Evolutionary conservation across 164 flowering plant species (phyloP), one percentile per base, ranked within the genome.

Genomic region (Annona cherimola): DNA sequence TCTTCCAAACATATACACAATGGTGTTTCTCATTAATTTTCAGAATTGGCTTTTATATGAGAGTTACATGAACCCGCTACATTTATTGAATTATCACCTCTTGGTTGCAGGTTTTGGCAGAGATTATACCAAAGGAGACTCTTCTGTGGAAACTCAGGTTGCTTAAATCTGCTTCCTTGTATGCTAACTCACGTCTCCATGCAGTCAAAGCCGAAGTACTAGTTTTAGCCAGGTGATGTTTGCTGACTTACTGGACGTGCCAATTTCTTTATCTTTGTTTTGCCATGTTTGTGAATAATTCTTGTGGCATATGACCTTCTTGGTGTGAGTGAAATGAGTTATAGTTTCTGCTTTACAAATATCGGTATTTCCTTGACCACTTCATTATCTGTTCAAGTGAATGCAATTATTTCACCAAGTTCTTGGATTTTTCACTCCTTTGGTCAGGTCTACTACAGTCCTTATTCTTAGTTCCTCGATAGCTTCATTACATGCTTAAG

Each of bases 181-280:
- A 93, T 83, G 83, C 96, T 68, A 95, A 95, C 83, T 95, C 99
- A 60, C 99, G 97, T 70, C 96, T 95, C 44, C 99, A 95, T 85
- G 94, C 98, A 67, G 86, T 95, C 67, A 91, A 85, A 81, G 98
- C 98, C 71, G 94, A 95, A 86, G 98, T 95, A 54, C 91, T 95
- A 63, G 83, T 95, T 71, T 90, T 95, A 61, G 94, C 93, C 60
- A 91, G 99, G 99, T 94, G 54, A 26, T 61, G 42, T 68, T 39
- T 40, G 66, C 57, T 50, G 57, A 50, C 61, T 50, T 39, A 14
- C 55, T 40, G 42, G 62, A 66, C 16, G 40, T 41, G 6, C 46
- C 4, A 9, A 5, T 59, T 64, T 45, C 19, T 40, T 18, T 44
- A 40, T 50, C 57, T 50, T 50, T 2, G 14, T 50, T 50, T 2